These are phyloP conservation scores for Trichothecium sympodiale DNA, from an alignment of 2,329 filamentous ascomycete species.

Conservation along the genomic window DNA sequence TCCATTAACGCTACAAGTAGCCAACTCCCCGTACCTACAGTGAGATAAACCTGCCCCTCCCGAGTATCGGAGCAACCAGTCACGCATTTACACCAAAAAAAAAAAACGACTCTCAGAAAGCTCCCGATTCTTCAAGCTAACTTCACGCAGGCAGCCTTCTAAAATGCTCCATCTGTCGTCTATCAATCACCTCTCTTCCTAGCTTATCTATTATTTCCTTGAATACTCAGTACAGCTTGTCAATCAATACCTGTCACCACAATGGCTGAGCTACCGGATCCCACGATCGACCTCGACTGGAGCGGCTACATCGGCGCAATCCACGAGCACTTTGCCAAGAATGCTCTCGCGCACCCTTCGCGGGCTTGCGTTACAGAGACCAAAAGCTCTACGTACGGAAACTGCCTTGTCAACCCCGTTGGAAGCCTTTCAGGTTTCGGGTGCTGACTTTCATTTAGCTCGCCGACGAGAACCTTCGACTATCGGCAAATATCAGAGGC, in stretches of 20 bases:
- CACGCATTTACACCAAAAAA: too few species aligned
- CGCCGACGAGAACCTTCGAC: conserved; percentile 58
- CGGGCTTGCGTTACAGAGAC: conserved; percentile 39
- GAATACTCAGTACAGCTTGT: not conserved
- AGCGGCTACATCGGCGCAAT: conserved; percentile 53
- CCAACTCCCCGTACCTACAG: too few species aligned
- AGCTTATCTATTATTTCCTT: too few species aligned
- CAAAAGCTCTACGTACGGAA: conserved; percentile 17
- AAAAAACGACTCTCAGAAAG: too few species aligned
- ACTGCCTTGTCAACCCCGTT: not conserved
- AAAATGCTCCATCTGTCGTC: too few species aligned
- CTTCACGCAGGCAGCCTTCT: too few species aligned
- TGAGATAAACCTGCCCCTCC: too few species aligned
- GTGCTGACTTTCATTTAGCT: conserved; percentile 10
- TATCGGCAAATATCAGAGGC: conserved; percentile 82
- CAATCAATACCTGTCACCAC: not conserved
- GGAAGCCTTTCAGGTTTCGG: not conserved
- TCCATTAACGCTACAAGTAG: too few species aligned
- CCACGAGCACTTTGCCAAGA: conserved; percentile 56
- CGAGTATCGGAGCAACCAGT: too few species aligned
- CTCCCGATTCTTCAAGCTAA: too few species aligned
- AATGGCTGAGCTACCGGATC: conserved; percentile 41
- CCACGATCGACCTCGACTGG: conserved; percentile 58
- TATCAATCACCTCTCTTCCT: too few species aligned
- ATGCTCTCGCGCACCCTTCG: conserved; percentile 59